These are phyloP conservation scores for Entomortierella lignicola DNA, from an alignment of 192 early-diverging fungal genomes.

Conservation along the genomic window DNA sequence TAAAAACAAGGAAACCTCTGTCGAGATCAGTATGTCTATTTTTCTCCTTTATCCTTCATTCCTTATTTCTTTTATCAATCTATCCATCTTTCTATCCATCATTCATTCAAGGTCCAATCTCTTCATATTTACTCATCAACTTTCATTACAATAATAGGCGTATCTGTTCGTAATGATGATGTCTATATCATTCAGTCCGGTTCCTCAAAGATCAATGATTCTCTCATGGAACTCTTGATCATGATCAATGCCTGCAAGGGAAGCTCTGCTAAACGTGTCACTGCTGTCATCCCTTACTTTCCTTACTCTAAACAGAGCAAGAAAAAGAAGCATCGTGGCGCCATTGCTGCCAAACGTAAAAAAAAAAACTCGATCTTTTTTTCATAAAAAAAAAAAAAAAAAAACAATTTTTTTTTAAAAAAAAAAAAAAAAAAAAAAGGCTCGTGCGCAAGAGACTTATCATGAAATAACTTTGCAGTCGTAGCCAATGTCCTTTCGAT, in stretches of 20 bases:
- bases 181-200: conserved; percentile 98
- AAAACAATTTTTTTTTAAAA: too few species aligned
- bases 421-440: too few species aligned
- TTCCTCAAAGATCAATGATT: conserved; percentile 85
- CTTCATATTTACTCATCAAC: not conserved
- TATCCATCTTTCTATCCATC: too few species aligned
- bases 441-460: conserved; percentile 82
- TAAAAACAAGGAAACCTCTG: conserved; percentile 93
- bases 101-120: too few species aligned
- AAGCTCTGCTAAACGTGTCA: conserved; percentile 89
- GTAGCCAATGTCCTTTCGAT: conserved; percentile 95
- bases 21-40: conserved; percentile 73
- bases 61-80: too few species aligned
- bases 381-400: too few species aligned
- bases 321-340: conserved; percentile 97
- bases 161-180: conserved; percentile 96
- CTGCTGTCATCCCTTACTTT: conserved; percentile 96
- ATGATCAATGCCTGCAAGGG: conserved; percentile 97
- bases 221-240: conserved; percentile 98
- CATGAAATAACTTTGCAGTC: too few species aligned
- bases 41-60: not conserved
- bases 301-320: conserved; percentile 98
- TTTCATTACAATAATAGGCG: too few species aligned
- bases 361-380: too few species aligned
- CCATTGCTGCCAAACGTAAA: conserved; percentile 92